phyloP scores from a whole-genome alignment of 1,284 basidiomycete species.

The Chalciporus sp. region DNA sequence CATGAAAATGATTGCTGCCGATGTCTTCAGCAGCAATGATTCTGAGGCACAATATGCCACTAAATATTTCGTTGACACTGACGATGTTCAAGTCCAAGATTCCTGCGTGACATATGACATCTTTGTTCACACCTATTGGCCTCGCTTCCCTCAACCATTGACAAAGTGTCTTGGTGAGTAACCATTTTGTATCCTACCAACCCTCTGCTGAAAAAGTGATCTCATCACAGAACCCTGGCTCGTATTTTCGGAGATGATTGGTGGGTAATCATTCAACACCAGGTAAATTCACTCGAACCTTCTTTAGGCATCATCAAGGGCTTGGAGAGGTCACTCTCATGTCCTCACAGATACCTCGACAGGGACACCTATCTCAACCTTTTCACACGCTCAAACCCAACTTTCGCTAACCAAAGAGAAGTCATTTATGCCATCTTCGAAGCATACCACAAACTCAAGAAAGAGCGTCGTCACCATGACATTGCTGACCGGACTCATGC shows the following conservation, averaged over 20 bases:
- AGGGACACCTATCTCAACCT: conserved; percentile 47
- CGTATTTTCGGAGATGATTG: conserved; percentile 70
- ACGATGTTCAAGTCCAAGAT: conserved; percentile 22
- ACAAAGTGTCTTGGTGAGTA: conserved; percentile 58
- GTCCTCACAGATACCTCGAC: conserved; percentile 44
- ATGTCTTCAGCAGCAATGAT: conserved; percentile 19
- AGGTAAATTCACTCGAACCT: background rate
- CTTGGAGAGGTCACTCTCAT: conserved; percentile 50
- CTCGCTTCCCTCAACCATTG: conserved; percentile 62
- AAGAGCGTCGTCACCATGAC: conserved; percentile 51
- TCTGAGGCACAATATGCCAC: conserved; percentile 5
- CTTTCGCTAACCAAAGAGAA: conserved; percentile 52
- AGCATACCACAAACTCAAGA: conserved; percentile 53
- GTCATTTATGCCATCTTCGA: conserved; percentile 59
- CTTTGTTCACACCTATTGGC: conserved; percentile 64
- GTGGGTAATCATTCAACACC: conserved; percentile 32
- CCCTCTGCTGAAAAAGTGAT: conserved; percentile 11
- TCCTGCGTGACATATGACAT: conserved; percentile 48
- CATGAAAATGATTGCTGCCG: conserved; percentile 22
- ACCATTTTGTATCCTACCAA: conserved; percentile 3
- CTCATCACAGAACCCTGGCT: conserved; percentile 53
- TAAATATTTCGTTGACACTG: conserved; percentile 17
- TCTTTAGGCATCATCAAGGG: conserved; percentile 66
- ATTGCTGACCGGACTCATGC: conserved; percentile 66
- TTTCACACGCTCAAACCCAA: conserved; percentile 53